Percentiles rank a stretch among this genome's conserved stretches.
These are phyloP conservation scores for Barbatosphaeria neglecta DNA, from an alignment of 495 filamentous ascomycete genomes.

Conservation along the genomic window DNA sequence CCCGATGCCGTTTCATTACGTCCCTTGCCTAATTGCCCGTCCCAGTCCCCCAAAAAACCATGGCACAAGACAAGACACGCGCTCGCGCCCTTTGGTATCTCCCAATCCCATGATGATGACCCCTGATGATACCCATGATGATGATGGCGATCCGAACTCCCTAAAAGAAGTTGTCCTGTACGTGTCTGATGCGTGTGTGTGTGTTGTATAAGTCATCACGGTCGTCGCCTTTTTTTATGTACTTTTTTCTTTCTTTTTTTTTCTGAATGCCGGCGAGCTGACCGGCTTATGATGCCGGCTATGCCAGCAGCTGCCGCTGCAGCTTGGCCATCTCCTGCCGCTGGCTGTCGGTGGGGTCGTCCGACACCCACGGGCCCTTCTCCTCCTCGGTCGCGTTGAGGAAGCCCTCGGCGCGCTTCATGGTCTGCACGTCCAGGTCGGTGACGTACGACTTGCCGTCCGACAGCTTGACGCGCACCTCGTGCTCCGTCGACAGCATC, in stretches of 20 bases:
- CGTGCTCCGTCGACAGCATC: conserved; percentile 93
- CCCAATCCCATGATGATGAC: neutral
- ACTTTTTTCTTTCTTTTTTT: neutral
- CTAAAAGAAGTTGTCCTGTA: no score
- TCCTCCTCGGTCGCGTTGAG: conserved; percentile 66
- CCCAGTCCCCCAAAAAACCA: conserved; percentile 3
- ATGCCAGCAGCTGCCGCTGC: conserved; percentile 2
- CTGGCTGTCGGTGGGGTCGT: conserved; percentile 38
- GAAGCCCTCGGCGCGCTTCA: conserved; percentile 77
- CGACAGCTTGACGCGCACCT: conserved; percentile 72
- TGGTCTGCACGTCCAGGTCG: conserved; percentile 83
- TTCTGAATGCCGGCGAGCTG: neutral
- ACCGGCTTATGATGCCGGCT: conserved; percentile 1
- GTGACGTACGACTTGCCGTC: conserved; percentile 72
- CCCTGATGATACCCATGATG: no score
- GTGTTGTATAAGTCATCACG: neutral
- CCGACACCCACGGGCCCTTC: conserved; percentile 64
- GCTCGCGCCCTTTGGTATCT: neutral
- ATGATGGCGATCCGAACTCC: neutral
- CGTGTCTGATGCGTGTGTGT: neutral
- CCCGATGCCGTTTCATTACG: neutral
- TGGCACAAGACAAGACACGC: neutral
- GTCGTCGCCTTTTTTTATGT: neutral
- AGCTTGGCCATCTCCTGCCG: conserved; percentile 29
- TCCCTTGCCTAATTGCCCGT: neutral